Evolutionary conservation across 2,329 filamentous ascomycete genomes (phyloP).

Genomic region (Drechmeria coniospora): DNA sequence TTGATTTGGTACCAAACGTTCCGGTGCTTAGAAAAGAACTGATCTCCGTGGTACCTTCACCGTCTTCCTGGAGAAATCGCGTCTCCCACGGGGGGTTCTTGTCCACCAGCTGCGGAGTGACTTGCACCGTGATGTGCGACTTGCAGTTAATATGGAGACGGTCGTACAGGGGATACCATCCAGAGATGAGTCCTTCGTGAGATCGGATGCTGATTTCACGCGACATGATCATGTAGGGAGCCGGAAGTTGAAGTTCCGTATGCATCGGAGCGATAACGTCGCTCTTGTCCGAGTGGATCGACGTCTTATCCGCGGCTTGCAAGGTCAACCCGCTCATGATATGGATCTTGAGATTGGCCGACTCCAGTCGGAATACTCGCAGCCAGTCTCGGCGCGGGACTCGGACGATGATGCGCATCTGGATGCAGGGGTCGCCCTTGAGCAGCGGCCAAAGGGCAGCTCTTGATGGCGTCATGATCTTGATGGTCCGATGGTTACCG

Average conservation of each 20-base stretch:
- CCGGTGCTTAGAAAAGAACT: no score
- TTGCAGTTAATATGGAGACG: conserved; percentile 26
- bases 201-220: conserved; percentile 26
- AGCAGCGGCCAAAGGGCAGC: conserved; percentile 18
- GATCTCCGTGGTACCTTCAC: no score
- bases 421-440: conserved; percentile 25
- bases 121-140: conserved; percentile 22
- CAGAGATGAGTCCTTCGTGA: conserved; percentile 26
- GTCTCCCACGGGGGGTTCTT: conserved; percentile 15
- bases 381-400: conserved; percentile 26
- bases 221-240: conserved; percentile 26
- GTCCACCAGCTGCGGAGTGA: conserved; percentile 25
- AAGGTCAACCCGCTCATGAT: conserved; percentile 25
- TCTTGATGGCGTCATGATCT: conserved; percentile 23
- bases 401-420: conserved; percentile 30
- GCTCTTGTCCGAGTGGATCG: no score
- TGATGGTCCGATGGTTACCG: conserved; percentile 20
- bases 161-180: conserved; percentile 36
- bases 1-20: no score
- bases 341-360: conserved; percentile 23
- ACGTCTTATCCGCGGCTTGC: no score
- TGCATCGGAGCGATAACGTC: no score
- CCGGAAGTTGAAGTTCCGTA: conserved; percentile 11
- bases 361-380: conserved; percentile 18
- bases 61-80: no score